Conservation (phyloP, 1,284 basidiomycete species). For the Prillingera fragicola region DNA sequence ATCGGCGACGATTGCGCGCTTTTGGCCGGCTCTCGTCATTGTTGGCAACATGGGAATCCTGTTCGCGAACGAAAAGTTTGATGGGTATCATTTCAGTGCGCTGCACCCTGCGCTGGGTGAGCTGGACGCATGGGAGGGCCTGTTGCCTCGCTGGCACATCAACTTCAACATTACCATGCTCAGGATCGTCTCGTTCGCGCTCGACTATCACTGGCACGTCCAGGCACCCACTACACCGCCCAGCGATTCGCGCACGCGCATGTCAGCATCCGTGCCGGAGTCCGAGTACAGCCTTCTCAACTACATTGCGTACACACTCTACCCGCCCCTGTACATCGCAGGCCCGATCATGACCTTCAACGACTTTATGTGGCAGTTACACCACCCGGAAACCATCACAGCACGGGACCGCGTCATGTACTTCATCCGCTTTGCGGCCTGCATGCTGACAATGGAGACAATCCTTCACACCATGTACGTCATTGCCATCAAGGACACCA, state of each 20-base stretch:
- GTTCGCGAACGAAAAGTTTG: constrained; percentile 69
- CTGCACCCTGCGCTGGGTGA: constrained; percentile 57
- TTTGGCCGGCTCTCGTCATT: constrained; percentile 42
- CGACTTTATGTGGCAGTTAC: constrained; percentile 72
- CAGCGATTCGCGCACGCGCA: constrained; percentile 51
- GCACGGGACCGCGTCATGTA: constrained; percentile 53
- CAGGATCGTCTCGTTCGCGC: constrained; percentile 81
- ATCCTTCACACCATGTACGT: constrained; percentile 94
- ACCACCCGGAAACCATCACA: constrained; percentile 51
- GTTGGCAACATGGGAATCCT: constrained; percentile 71
- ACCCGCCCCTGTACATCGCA: constrained; percentile 90
- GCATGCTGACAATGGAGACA: constrained; percentile 80
- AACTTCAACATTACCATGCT: constrained; percentile 97
- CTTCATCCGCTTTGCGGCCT: constrained; percentile 64
- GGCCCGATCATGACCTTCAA: constrained; percentile 97
- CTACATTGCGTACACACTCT: constrained; percentile 72
- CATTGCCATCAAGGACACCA: constrained; percentile 88
- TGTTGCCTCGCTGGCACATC: constrained; percentile 87
- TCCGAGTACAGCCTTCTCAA: constrained; percentile 56
- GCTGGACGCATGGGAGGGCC: constrained; percentile 57
- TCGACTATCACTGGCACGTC: constrained; percentile 80
- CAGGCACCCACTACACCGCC: constrained; percentile 14
- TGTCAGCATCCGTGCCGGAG: constrained; percentile 50
- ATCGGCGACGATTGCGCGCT: constrained; percentile 10
- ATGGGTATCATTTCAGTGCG: constrained; percentile 66